A percentile compares a stretch with the other conserved stretches of the same genome.
phyloP scores from a whole-genome alignment of 2,329 filamentous ascomycete genomes.

The Colletotrichum sp. region DNA sequence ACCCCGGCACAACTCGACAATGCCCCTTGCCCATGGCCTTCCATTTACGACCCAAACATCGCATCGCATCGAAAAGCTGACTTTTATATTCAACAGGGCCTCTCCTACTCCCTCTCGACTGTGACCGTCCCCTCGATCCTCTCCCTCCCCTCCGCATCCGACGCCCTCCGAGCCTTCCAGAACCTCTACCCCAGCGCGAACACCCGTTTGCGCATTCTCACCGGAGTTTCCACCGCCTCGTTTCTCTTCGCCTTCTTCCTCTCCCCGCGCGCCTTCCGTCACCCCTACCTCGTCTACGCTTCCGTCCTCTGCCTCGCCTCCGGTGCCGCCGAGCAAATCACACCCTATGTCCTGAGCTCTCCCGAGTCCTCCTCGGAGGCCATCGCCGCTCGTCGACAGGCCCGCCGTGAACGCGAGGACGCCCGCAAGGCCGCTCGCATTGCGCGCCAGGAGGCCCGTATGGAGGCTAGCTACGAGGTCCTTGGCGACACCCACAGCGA shows the following conservation, averaged over 20 bases:
- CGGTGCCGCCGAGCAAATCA: conserved; percentile 55
- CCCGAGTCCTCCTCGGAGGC: conserved; percentile 28
- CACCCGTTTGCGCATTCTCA: conserved; percentile 70
- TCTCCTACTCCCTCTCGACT: conserved; percentile 83
- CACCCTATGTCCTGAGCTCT: conserved; percentile 46
- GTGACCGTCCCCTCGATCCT: conserved; percentile 82
- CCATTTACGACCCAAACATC: neutral
- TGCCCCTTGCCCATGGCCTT: neutral
- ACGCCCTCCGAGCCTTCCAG: conserved; percentile 73
- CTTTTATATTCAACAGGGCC: conserved; percentile 64
- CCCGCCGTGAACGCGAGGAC: conserved; percentile 30
- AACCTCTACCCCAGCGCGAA: conserved; percentile 69
- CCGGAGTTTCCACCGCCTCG: conserved; percentile 71
- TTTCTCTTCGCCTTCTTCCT: conserved; percentile 80
- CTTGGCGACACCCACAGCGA: conserved; percentile 60
- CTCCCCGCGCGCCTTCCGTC: conserved; percentile 75
- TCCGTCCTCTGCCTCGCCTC: conserved; percentile 71
- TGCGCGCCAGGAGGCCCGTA: conserved; percentile 42
- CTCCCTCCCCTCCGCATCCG: conserved; percentile 76
- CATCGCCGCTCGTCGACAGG: conserved; percentile 26
- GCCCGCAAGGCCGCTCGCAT: conserved; percentile 29
- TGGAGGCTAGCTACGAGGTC: conserved; percentile 78
- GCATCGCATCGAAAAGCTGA: neutral
- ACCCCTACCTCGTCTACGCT: conserved; percentile 92
- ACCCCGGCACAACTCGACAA: neutral